Base-by-base conservation (phyloP, 768 basidiomycete species). In the Cyclocybe cylindracea region DNA sequence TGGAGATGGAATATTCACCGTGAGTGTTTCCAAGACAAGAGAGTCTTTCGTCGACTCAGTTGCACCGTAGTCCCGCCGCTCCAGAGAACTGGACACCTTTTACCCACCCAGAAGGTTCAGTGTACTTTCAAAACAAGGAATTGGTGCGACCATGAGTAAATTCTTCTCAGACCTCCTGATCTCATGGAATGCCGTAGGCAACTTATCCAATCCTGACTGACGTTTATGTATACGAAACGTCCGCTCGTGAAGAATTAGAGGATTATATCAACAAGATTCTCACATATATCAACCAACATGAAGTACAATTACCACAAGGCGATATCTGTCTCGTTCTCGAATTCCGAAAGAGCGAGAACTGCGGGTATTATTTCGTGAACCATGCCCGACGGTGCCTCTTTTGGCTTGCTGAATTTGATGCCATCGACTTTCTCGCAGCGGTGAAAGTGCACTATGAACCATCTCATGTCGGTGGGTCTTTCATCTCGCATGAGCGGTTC, bases 301-400 rank as follows among this genome's bases (percentile, higher is more conserved):
- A 55, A 16, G 38, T 66, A 14, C 4, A 10, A 13, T 40, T 61
- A 14, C 61, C 56, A 5, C 33, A 46, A 10, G 41, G 5, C 24
- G 24, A 61, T 34, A 39, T 44, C n/a, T 36, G 53, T 34, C 50
- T 61, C 31, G 58, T 63, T 2, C 43, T 65, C 14, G 64, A 65
- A 47, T 50, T 57, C 14, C 49, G 59, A 29, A 46, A 18, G 10
- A 49, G 41, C 2, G 52, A 55, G 3, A 43, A 42, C 18, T 61
- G 55, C 44, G 66, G 66, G 11, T 84, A 84, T 60, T 84, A 83
- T 57, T 81, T 79, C 50, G 79, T 74, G 32, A 71, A 81, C 54
- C 78, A 80, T 42, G 13, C 54, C 0, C 59, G 63, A 0, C 72
- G 75, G 18, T 65, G 68, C 36, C 59, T 84, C 10, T 84, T 85